Evolutionary conservation across 352 stramenopile species (phyloP).

Genomic region (Halophytophthora polymorphica): DNA sequence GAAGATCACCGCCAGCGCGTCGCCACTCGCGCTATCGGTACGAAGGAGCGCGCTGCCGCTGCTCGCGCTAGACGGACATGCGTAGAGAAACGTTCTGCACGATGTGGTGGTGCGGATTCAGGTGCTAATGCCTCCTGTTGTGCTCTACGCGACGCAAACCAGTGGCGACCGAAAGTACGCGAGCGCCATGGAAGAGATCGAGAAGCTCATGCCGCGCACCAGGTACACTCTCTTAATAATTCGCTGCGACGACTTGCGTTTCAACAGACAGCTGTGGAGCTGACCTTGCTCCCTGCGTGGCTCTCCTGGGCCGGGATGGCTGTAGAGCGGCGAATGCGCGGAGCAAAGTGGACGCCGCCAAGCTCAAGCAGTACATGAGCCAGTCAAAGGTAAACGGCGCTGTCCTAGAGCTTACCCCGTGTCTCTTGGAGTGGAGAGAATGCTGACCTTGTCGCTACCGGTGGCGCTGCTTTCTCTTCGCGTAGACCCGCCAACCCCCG

Average conservation of each 20-base stretch:
- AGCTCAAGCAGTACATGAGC: conserved; percentile 64
- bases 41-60: too few relatives aligned
- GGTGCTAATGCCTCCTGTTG: too few relatives aligned
- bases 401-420: background rate
- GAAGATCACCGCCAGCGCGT: too few relatives aligned
- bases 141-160: background rate
- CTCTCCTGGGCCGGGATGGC: too few relatives aligned
- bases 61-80: too few relatives aligned
- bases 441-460: too few relatives aligned
- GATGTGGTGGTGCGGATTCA: too few relatives aligned
- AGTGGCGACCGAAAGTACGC: background rate
- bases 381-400: conserved; percentile 24
- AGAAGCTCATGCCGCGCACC: conserved; percentile 68
- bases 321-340: conserved; percentile 40
- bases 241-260: background rate
- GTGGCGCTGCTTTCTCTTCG: too few relatives aligned
- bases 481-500: too few relatives aligned
- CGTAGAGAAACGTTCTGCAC: too few relatives aligned
- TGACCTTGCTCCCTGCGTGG: background rate
- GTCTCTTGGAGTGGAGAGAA: background rate
- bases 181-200: conserved; percentile 48
- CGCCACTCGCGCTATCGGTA: too few relatives aligned
- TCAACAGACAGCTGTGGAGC: background rate
- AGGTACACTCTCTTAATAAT: conserved; percentile 29
- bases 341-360: conserved; percentile 42